phyloP scores from a whole-genome alignment of 345 rosid species.

The Eucalyptus curtisii region DNA sequence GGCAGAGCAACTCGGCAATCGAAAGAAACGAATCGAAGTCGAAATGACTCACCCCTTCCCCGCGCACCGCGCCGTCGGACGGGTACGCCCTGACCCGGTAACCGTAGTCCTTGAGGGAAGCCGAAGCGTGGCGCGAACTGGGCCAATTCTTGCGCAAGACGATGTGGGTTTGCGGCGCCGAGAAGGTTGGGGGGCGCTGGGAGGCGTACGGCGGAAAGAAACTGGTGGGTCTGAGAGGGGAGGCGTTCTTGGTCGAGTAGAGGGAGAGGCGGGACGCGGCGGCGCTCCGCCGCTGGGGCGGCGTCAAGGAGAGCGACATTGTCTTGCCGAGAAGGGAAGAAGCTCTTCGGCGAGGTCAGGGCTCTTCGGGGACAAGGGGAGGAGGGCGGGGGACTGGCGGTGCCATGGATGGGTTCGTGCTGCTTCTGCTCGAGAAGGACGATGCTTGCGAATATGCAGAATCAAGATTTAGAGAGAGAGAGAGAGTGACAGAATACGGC shows the following conservation, averaged over 20 bases:
- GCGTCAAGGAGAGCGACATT: not conserved
- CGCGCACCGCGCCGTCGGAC: not conserved
- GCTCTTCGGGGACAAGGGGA: not conserved
- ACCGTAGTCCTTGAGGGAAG: not conserved
- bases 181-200: not conserved
- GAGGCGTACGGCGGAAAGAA: not conserved
- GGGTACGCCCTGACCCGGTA: not conserved
- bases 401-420: not conserved
- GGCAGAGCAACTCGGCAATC: not conserved
- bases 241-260: not conserved
- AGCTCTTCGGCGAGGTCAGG: not conserved
- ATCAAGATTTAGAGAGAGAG: not conserved
- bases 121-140: not conserved
- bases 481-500: not conserved
- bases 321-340: not conserved
- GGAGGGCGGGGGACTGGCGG: not conserved
- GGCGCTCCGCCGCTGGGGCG: not conserved
- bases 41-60: not conserved
- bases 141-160: not conserved
- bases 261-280: not conserved
- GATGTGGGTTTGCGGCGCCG: not conserved
- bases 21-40: not conserved
- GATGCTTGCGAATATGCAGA: not conserved
- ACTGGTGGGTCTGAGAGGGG: not conserved
- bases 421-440: not conserved